phyloP scores from a whole-genome alignment of 768 basidiomycete genomes.

The Hemileccinum impolitum region DNA sequence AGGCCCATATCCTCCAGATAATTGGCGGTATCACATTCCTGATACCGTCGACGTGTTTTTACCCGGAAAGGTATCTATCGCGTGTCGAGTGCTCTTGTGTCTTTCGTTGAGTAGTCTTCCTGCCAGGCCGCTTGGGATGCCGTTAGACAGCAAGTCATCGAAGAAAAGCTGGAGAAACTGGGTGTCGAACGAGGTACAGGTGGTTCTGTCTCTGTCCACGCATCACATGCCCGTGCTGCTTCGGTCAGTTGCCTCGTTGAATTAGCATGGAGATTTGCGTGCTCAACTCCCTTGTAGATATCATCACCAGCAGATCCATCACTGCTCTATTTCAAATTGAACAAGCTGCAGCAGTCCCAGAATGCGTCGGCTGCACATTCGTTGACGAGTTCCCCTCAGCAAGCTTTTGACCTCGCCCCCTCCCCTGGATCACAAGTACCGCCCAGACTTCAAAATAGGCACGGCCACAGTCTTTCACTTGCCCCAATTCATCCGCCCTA shows the following conservation, averaged over 20 bases:
- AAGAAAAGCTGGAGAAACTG: conserved; percentile 76
- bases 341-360: conserved; percentile 78
- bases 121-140: conserved; percentile 69
- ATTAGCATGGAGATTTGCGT: conserved; percentile 14
- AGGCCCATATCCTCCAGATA: conserved; percentile 64
- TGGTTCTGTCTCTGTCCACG: conserved; percentile 56
- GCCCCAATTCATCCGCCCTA: conserved; percentile 35
- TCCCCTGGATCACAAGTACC: conserved; percentile 44
- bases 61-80: conserved; percentile 63
- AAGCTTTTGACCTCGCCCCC: conserved; percentile 48
- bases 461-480: conserved; percentile 76
- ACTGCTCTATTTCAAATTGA: conserved; percentile 75
- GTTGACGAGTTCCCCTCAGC: conserved; percentile 63
- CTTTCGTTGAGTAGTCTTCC: conserved; percentile 4
- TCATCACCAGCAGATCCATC: conserved; percentile 90
- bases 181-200: conserved; percentile 68
- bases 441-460: conserved; percentile 48
- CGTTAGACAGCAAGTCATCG: conserved; percentile 67
- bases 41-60: conserved; percentile 75
- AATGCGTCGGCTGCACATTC: conserved; percentile 49
- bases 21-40: conserved; percentile 55
- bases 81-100: conserved; percentile 5
- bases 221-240: conserved; percentile 78
- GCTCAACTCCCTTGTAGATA: conserved; percentile 48
- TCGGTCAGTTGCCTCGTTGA: conserved; percentile 55